phyloP scores from a whole-genome alignment of 108 stramenopile species.

The Pelagomonas calceolata region DNA sequence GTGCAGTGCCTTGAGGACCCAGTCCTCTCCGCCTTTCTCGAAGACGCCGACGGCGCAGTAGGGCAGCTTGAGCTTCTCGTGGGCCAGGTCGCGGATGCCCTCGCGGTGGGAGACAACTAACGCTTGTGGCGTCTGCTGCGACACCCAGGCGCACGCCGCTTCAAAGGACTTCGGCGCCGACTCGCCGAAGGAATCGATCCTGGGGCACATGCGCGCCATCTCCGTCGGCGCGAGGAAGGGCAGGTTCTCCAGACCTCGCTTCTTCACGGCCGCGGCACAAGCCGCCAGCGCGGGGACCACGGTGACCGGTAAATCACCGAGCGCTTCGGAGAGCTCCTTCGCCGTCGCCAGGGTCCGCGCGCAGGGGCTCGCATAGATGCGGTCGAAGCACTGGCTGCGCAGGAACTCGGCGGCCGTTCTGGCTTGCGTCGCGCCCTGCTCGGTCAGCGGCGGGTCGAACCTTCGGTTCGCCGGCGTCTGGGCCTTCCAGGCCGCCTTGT shows the following conservation, averaged over 20 bases:
- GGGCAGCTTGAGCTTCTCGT: no score
- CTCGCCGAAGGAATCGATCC: neutral
- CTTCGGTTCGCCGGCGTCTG: neutral
- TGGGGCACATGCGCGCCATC: neutral
- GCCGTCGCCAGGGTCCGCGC: neutral
- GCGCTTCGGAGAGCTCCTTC: neutral
- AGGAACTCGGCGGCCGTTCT: neutral
- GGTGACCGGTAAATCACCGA: neutral
- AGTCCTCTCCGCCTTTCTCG: no score
- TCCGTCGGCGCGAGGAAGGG: neutral
- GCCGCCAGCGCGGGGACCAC: neutral
- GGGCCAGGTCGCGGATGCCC: slow-evolving; percentile 2
- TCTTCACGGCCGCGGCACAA: neutral
- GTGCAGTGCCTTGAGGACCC: no score
- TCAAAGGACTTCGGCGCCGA: neutral
- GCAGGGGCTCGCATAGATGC: neutral
- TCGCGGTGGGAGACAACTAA: neutral
- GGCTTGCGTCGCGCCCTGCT: neutral
- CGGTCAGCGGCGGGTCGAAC: neutral
- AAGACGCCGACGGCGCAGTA: no score
- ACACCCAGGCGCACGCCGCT: neutral
- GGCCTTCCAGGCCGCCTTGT: neutral
- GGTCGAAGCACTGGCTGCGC: neutral
- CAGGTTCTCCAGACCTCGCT: neutral
- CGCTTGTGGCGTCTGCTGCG: neutral